phyloP scores from a whole-genome alignment of 148 eudicot species.

The Chenopodium suecicum region DNA sequence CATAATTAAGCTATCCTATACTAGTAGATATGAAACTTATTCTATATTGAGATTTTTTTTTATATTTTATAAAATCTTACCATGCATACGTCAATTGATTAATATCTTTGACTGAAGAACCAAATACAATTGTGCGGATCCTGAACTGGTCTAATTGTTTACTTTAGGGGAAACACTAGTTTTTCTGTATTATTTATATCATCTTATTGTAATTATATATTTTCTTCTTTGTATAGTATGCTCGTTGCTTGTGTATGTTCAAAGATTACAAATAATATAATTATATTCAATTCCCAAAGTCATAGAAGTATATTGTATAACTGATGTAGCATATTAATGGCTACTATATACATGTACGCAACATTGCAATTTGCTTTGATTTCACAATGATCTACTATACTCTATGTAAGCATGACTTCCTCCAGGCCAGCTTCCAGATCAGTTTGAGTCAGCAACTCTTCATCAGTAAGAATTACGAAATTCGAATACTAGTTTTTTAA shows the following conservation, averaged over 20 bases:
- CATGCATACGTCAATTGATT: neutral
- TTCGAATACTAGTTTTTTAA: no score
- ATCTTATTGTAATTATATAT: neutral
- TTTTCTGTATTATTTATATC: no score
- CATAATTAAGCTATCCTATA: no score
- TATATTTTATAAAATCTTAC: no score
- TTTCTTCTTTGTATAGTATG: neutral
- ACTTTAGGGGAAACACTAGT: neutral
- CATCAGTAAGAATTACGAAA: no score
- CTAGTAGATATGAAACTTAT: no score
- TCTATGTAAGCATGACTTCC: neutral
- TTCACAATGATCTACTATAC: neutral
- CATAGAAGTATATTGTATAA: neutral
- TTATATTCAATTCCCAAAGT: neutral
- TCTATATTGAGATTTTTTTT: no score
- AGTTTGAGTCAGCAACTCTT: slow-evolving; percentile 5
- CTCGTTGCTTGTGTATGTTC: neutral
- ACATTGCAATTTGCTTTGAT: neutral
- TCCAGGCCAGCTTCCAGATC: neutral
- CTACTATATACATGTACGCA: neutral
- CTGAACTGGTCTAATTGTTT: neutral
- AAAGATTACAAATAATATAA: neutral
- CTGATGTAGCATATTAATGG: neutral
- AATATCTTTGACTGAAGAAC: neutral
- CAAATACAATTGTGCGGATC: neutral